Evolutionary conservation across 805 yeast genomes (phyloP), one percentile per base, ranked within the genome.

Genomic region (Candida manassasensis): DNA sequence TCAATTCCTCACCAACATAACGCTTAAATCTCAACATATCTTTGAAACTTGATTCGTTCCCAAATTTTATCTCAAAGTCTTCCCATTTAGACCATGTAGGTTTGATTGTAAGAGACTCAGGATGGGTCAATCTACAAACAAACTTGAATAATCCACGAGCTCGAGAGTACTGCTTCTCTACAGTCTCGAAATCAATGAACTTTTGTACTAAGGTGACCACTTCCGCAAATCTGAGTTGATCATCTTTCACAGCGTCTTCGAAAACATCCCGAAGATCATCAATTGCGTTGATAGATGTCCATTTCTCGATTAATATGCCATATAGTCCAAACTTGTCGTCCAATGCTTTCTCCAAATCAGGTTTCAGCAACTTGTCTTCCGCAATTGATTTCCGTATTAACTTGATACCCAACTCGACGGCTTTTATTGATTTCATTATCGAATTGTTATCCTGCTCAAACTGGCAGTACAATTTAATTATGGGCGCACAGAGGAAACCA

Each of bases 11-110:
- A 34, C 21, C 42, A 18, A 66, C 55, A 11, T 59, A 50, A 42
- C 86, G 67, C 50, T 79, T 82, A 41, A 65, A 62, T 30, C 80
- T 60, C 16, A 86, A 53, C 89, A 88, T 81, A 14, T 79, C 81
- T 47, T 83, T 86, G 54, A 74, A 87, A 0, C 83, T 74, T 3
- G 67, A 69, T 48, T 84, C 93, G 39, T 72, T 61, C 4, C 97
- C 97, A 53, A 75, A 45, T 10, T 72, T 66, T 21, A 84, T 53
- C 52, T 89, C 97, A 53, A 88, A 86, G 8, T 63, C 52, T 36
- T 79, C 79, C 95, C 95, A 89, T 19, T 57, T 55, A 1, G 59
- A 59, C 95, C 95, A 87, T 1, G 52, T 32, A 6, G 32, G 38
- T 39, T 44, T 27, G 21, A 50, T 34, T n/a, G 37, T 38, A 13